Base-by-base conservation (phyloP, 129 eudicot species). In the Dittrichia graveolens region DNA sequence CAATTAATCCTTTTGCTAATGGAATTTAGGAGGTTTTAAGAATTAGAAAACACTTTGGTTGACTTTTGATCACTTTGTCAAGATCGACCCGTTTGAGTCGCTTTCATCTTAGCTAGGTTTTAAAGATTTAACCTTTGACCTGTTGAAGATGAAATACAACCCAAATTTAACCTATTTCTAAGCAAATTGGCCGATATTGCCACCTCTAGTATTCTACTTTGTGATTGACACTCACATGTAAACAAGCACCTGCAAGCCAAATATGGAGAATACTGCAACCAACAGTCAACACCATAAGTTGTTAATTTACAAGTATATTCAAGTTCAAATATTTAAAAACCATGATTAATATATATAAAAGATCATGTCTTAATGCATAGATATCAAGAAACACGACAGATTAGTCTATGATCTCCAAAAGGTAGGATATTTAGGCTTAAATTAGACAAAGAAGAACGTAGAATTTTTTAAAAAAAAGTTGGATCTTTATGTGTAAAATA, bases 181-280 rank as follows among this genome's bases (percentile, higher is more conserved):
- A 38, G 46, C 12, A 38, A 38, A 61, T 6, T 45, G 66, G 66
- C 14, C 65, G 14, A 59, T 34, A 9, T 37, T 59, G 65, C 44
- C 65, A 59, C 65, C 44, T 59, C 18, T 37, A 1, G 4, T 6
- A 59, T 3, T 37, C n/a, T n/a, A n/a, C 31, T 24, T 34, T 4
- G 1, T 60, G 71, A 67, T 69, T 52, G 53, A n/a, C 67, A 88
- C 99, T 90, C 57, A 95, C 99, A 85, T 75, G 93, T 88, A 84
- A 34, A 95, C 99, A 58, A 95, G 91, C 79, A 44, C 77, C 73
- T 85, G 91, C 75, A 91, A 53, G 41, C 97, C 92, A 11, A 77
- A 70, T 41, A 88, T 56, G 8, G 99, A 95, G 57, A 90, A 70
- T 61, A 90, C 99, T 95, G 91, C 89, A 88, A 39, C 67, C 62